Base-by-base conservation (phyloP, 2,329 filamentous ascomycete genomes). In the Fusarium chuoi region DNA sequence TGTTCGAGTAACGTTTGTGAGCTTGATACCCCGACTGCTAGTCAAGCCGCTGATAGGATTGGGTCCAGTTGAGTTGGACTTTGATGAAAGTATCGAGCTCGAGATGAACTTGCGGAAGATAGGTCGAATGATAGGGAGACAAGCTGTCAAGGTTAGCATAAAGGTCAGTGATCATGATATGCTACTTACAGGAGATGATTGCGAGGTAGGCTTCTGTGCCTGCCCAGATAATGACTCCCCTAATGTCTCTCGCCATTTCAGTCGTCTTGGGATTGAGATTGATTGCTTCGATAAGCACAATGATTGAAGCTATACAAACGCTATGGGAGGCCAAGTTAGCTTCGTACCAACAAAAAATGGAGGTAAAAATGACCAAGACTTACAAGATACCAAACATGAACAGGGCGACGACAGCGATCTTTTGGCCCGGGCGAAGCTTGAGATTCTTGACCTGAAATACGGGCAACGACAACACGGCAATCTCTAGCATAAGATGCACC, bases 351-450 rank as follows among this genome's bases (percentile, higher is more conserved):
- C 3, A 11, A 30, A 30, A 30, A 30, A 30, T 30, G 30, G 30
- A 30, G 28, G 36, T 18, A 24, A 30, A 36, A 6, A 17, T 8
- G 17, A 12, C 39, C 3, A n/a, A 48, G 24, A 65, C 70, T 22
- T 39, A 73, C 70, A 73, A 73, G 60, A 73, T 73, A 73, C 70
- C 70, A 61, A 73, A 73, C 70, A 73, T 73, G 18, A 73, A 73
- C 55, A 73, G 49, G 20, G 69, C 70, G 10, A 73, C 59, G 24
- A 73, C 70, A 39, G 70, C 70, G 35, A 73, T 51, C 70, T 73
- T 73, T 33, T 73, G 70, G 2, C 70, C 70, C 1, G 26, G 24
- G 3, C 59, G 70, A 49, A 73, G 69, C 46, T 73, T 65, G 14
- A 73, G 45, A 7, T 17, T 69, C 64, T 73, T 73, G 9, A 73